phyloP scores from a whole-genome alignment of 2,329 filamentous ascomycete species.

The Neopestalotiopsis rosae region DNA sequence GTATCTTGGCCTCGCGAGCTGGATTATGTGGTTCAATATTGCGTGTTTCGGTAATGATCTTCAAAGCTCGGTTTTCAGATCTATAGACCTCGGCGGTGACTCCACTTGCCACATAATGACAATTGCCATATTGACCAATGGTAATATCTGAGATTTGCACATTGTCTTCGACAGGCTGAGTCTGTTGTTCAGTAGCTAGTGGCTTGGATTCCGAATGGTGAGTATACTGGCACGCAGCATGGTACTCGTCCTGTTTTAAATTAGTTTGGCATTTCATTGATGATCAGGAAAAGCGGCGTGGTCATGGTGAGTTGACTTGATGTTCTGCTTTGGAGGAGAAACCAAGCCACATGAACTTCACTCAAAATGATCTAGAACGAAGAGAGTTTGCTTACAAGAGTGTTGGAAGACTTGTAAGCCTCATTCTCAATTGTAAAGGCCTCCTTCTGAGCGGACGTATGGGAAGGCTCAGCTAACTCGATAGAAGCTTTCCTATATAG shows the following conservation, averaged over 20 bases:
- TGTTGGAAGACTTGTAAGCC: constrained; percentile 62
- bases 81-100: constrained; percentile 86
- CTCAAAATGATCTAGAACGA: too few species aligned
- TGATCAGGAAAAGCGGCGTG: neutral
- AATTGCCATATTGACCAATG: constrained; percentile 61
- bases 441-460: constrained; percentile 36
- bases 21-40: constrained; percentile 84
- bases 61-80: constrained; percentile 70
- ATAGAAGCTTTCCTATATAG: constrained; percentile 33
- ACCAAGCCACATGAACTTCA: too few species aligned
- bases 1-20: constrained; percentile 76
- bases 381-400: constrained; percentile 53
- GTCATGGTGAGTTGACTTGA: too few species aligned
- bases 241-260: constrained; percentile 62
- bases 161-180: constrained; percentile 27
- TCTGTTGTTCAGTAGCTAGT: neutral
- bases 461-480: constrained; percentile 24
- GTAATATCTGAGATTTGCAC: constrained; percentile 41
- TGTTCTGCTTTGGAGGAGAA: too few species aligned
- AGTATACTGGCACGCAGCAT: constrained; percentile 44
- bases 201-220: neutral
- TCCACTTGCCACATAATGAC: constrained; percentile 65
- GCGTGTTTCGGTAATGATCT: constrained; percentile 78
- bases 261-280: neutral
- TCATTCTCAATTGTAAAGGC: constrained; percentile 72